Evolutionary conservation across 2,329 filamentous ascomycete species (phyloP), one percentile per base, ranked within the genome.

Genomic region (Hirsutella rhossiliensis): DNA sequence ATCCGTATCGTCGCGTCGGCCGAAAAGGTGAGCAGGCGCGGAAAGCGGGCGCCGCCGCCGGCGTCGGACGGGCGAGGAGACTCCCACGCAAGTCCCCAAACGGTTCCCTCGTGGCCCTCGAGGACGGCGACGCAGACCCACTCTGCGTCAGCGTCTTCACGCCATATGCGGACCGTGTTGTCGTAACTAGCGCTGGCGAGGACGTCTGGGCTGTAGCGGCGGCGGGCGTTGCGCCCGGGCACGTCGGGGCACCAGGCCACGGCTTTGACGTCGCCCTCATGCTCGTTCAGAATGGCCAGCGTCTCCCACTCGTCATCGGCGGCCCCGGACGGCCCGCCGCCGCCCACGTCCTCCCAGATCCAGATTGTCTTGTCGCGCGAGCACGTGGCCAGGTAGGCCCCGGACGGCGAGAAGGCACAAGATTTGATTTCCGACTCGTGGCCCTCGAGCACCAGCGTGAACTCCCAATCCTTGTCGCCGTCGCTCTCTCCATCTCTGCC

Each of bases 281-380:
- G 92, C 65, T 97, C 92, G 63, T 86, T 87, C 56, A 97, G 73
- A 43, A 97, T 90, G 0, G 90, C 92, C 15, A 97, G 81, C 2
- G 92, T 97, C 72, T 98, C 92, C 69, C 89, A 97, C 60, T 97
- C 92, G 61, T 95, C 90, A 44, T 94, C 89, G 15, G 82, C 84
- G 52, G 23, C 6, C 2, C 85, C 82, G 44, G 68, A 66, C 9
- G 66, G 65, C 31, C 77, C 76, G 34, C 77, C 76, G 44, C 96
- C 76, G 60, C 77, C 76, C 43, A 96, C 76, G 61, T 97, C 92
- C 64, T 98, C 92, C 92, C 92, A 98, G 54, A 98, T 87, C 92
- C 92, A 98, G 17, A 97, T 87, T 15, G 79, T 84, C 68, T 97
- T 97, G 62, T 98, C 92, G 41, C 92, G 76, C 43, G 80, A 85